These are phyloP conservation scores for Linum lewisii DNA, from an alignment of 345 rosid genomes.

Conservation along the genomic window DNA sequence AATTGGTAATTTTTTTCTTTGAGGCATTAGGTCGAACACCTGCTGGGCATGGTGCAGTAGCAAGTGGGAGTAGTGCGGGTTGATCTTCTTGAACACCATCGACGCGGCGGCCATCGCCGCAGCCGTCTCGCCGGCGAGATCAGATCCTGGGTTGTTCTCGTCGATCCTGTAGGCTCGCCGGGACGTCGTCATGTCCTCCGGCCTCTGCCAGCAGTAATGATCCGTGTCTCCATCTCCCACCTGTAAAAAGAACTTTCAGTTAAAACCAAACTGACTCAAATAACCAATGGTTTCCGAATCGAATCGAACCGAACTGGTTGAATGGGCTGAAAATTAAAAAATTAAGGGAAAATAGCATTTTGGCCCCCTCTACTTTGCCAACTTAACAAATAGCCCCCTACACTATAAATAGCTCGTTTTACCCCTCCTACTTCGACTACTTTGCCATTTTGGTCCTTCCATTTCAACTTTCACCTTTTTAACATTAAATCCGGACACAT, in stretches of 20 bases:
- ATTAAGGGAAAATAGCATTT: no score
- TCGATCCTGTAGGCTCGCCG: constrained; percentile 64
- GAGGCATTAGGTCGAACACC: constrained; percentile 18
- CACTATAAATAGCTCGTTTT: no score
- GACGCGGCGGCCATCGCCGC: constrained; percentile 91
- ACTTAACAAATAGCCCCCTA: no score
- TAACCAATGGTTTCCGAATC: no score
- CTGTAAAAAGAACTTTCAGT: constrained; percentile 15
- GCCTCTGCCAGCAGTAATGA: constrained; percentile 93
- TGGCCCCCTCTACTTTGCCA: no score
- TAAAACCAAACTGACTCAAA: no score
- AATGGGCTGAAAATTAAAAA: no score
- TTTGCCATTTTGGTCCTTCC: no score
- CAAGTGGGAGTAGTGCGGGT: constrained; percentile 63
- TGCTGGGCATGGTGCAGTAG: constrained; percentile 57
- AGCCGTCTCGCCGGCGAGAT: constrained; percentile 67
- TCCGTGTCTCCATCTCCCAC: constrained; percentile 90
- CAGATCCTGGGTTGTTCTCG: constrained; percentile 66
- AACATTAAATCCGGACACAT: no score
- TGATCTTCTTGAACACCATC: constrained; percentile 54
- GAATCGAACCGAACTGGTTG: no score
- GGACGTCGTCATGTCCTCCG: constrained; percentile 92
- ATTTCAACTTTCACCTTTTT: no score
- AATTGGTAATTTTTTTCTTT: background rate
- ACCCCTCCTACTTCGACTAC: no score